Conservation (phyloP, 345 rosid species). For the Populus deltoides region DNA sequence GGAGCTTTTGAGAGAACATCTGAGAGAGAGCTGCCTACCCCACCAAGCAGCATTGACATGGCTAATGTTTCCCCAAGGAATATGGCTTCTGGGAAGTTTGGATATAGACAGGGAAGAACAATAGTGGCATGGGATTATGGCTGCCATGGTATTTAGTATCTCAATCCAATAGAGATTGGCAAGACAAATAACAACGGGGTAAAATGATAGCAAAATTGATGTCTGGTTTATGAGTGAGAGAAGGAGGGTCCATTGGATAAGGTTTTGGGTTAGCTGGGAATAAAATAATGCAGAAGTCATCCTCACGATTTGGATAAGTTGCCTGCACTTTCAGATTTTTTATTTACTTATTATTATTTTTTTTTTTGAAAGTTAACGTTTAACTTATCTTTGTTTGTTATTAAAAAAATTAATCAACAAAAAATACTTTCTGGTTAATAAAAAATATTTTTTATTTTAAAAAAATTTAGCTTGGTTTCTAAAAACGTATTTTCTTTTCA, state of each 20-base stretch:
- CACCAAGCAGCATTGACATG: slow-evolving; percentile 15
- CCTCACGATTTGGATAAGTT: slow-evolving; percentile 51
- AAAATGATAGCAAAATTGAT: not conserved
- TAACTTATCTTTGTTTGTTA: too few relatives aligned
- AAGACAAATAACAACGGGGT: slow-evolving; percentile 1
- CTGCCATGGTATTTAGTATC: slow-evolving; percentile 36
- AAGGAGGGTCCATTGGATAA: slow-evolving; percentile 13
- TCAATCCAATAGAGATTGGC: not conserved
- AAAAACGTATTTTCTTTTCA: too few relatives aligned
- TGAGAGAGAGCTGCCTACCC: slow-evolving; percentile 25
- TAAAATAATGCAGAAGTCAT: not conserved
- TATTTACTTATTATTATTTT: too few relatives aligned
- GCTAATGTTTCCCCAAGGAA: slow-evolving; percentile 14
- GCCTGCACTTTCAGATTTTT: too few relatives aligned
- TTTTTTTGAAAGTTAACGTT: too few relatives aligned
- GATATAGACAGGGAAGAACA: slow-evolving; percentile 38
- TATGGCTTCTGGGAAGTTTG: slow-evolving; percentile 29
- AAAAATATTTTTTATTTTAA: too few relatives aligned
- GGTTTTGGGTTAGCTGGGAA: not conserved
- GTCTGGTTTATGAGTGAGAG: too few relatives aligned
- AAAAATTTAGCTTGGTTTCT: too few relatives aligned
- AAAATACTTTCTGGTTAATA: too few relatives aligned
- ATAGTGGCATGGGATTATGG: slow-evolving; percentile 39
- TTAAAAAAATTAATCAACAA: too few relatives aligned
- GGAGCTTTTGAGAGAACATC: slow-evolving; percentile 36